Percentiles rank a stretch among this genome's conserved stretches.
Conservation (phyloP, 1,284 basidiomycete species). For the Marasmius oreades region DNA sequence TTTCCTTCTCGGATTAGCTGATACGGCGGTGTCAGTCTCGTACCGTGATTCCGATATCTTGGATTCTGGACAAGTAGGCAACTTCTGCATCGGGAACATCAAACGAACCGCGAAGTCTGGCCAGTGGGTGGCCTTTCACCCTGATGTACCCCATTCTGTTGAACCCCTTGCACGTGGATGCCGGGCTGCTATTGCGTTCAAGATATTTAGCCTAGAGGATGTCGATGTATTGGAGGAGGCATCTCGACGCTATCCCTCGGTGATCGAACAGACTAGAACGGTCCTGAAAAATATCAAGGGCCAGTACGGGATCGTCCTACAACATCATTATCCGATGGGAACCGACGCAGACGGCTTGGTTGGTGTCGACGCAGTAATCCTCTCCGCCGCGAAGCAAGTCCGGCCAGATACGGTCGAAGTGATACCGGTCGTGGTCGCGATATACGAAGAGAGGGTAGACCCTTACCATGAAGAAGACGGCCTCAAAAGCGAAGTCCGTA, state of each 20-base stretch:
- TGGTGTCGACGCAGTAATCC: slow-evolving; percentile 24
- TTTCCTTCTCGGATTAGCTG: slow-evolving; percentile 26
- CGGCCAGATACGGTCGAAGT: slow-evolving; percentile 19
- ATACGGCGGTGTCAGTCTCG: slow-evolving; percentile 8
- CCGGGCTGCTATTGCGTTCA: slow-evolving; percentile 30
- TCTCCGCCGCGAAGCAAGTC: slow-evolving; percentile 14
- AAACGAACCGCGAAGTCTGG: slow-evolving; percentile 13
- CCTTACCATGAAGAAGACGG: background rate
- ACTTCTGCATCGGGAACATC: slow-evolving; percentile 14
- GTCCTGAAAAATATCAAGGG: slow-evolving; percentile 13
- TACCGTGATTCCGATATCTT: no score
- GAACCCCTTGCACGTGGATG: slow-evolving; percentile 17
- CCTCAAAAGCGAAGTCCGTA: background rate
- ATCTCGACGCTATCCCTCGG: background rate
- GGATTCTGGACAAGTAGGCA: background rate
- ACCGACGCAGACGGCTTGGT: slow-evolving; percentile 16
- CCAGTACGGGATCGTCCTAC: slow-evolving; percentile 27
- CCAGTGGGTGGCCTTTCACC: slow-evolving; percentile 33
- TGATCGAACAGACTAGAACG: slow-evolving; percentile 4
- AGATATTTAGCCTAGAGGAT: slow-evolving; percentile 23
- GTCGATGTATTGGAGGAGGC: background rate
- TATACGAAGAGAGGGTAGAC: slow-evolving; percentile 4
- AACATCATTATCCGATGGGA: slow-evolving; percentile 25
- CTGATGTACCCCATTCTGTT: slow-evolving; percentile 33
- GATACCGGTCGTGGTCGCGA: slow-evolving; percentile 23